A percentile compares a stretch with the other conserved stretches of the same genome.
Conservation (phyloP, 2,329 filamentous ascomycete genomes). For the Alternaria arborescens region DNA sequence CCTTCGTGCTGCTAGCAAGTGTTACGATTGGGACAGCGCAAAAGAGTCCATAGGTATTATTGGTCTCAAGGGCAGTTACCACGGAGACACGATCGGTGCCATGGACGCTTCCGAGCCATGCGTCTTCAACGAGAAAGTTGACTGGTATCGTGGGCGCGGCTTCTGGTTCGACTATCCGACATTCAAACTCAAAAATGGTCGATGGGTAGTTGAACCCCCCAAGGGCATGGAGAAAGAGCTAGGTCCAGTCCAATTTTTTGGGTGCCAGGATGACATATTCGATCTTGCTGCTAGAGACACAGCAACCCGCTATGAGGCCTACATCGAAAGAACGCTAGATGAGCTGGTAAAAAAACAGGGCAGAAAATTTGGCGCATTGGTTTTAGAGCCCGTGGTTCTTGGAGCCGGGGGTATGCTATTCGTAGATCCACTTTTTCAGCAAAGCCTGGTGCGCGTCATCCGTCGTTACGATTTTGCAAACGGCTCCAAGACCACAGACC, state of each 20-base stretch:
- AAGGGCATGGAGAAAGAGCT: constrained; percentile 58
- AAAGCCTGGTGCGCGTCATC: constrained; percentile 72
- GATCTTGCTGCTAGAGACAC: constrained; percentile 52
- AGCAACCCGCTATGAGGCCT: constrained; percentile 62
- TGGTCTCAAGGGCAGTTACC: constrained; percentile 81
- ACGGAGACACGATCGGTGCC: constrained; percentile 86
- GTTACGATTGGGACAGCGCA: constrained; percentile 71
- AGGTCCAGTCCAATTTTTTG: constrained; percentile 52
- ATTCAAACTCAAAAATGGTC: constrained; percentile 71
- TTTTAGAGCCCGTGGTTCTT: constrained; percentile 82
- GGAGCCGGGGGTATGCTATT: constrained; percentile 87
- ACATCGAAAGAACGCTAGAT: constrained; percentile 66
- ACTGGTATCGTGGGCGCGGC: constrained; percentile 83
- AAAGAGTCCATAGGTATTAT: constrained; percentile 70
- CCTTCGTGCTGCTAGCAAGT: constrained; percentile 70
- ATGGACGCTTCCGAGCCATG: constrained; percentile 86
- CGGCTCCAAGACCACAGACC: constrained; percentile 1
- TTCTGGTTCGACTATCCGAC: constrained; percentile 83
- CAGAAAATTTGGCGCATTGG: constrained; percentile 76
- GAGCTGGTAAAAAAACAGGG: constrained; percentile 63
- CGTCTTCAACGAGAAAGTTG: constrained; percentile 80
- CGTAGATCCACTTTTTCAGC: constrained; percentile 84
- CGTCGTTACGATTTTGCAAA: constrained; percentile 67
- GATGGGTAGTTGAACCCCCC: constrained; percentile 71
- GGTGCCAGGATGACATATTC: constrained; percentile 46